Base-by-base conservation (phyloP, 352 stramenopile species). In the Blastocystis hominis region DNA sequence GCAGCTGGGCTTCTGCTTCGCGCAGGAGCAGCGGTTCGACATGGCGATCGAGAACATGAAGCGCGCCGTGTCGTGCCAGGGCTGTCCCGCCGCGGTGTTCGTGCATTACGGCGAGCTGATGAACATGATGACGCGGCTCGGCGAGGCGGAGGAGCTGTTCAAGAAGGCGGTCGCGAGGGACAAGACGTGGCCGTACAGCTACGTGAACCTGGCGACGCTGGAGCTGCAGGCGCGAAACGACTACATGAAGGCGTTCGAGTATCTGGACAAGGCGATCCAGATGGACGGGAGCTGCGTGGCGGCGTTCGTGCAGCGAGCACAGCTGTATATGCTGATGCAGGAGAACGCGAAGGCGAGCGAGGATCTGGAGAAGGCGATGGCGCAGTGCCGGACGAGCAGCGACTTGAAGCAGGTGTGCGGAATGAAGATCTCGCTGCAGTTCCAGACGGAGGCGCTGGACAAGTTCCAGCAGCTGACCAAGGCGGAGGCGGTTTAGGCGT, bases 41-140 rank as follows among this genome's bases (percentile, higher is more conserved):
- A 77, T 30, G n/a, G 72, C 72, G 54, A 84, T 84, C 36, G 72
- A 64, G 53, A 66, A 53, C 50, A 84, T 84, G 72, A 84, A 84
- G 47, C 47, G 55, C 3, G 72, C 53, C 15, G 4, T 84, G 7
- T 46, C 72, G 40, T 84, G 72, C 56, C 47, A 40, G 4, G 62
- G 36, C 7, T 54, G 54, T 15, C 53, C 10, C 10, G 66, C 66
- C 30, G 42, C 68, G 47, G 66, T 63, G 36, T 75, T 30, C 30
- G 70, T 54, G 34, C 77, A 87, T 38, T 87, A 75, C 36, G 77
- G 77, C 40, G 77, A 87, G 55, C 30, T 87, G 50, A 61, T 47
- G 34, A 63, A 75, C 34, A 46, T 53, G 66, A 47, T 78, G 66
- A 42, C 53, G 30, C 30, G 46, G 13, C 24, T 78, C 30, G 44